Evolutionary conservation across 1,139 yeast genomes (phyloP).

Genomic region (Suhomyces bribrorum): DNA sequence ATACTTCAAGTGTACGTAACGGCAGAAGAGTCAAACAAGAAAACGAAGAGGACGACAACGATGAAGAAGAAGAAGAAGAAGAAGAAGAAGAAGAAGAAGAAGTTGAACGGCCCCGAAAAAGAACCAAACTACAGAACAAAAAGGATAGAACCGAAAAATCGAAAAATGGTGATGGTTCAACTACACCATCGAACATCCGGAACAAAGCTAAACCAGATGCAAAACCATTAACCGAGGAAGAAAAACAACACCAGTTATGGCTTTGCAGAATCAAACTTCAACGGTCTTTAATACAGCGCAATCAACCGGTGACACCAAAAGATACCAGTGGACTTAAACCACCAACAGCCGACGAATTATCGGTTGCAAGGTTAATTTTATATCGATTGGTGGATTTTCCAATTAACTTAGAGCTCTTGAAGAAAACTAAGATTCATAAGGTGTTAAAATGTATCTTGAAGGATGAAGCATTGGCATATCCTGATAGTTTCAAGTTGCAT

Average conservation of each 20-base stretch:
- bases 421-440: conserved; percentile 55
- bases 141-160: conserved; percentile 2
- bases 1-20: conserved; percentile 8
- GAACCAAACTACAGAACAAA: conserved; percentile 4
- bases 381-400: conserved; percentile 52
- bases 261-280: conserved; percentile 49
- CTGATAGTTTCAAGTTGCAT: conserved; percentile 51
- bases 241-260: conserved; percentile 50
- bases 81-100: conserved; percentile 4
- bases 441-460: conserved; percentile 51
- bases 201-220: conserved; percentile 13
- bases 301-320: conserved; percentile 41
- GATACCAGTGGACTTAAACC: conserved; percentile 37
- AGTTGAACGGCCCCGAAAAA: conserved; percentile 4
- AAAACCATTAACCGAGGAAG: conserved; percentile 32
- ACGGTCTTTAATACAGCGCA: conserved; percentile 46
- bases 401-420: conserved; percentile 55
- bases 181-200: conserved; percentile 8
- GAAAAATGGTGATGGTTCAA: conserved; percentile 8
- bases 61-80: not conserved
- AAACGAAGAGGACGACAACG: conserved; percentile 3
- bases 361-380: conserved; percentile 52
- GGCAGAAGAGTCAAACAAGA: conserved; percentile 9
- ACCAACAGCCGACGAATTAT: conserved; percentile 56
- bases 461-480: conserved; percentile 43